Evolutionary conservation across 306 rosid species (phyloP).

Genomic region (Pueraria montana): DNA sequence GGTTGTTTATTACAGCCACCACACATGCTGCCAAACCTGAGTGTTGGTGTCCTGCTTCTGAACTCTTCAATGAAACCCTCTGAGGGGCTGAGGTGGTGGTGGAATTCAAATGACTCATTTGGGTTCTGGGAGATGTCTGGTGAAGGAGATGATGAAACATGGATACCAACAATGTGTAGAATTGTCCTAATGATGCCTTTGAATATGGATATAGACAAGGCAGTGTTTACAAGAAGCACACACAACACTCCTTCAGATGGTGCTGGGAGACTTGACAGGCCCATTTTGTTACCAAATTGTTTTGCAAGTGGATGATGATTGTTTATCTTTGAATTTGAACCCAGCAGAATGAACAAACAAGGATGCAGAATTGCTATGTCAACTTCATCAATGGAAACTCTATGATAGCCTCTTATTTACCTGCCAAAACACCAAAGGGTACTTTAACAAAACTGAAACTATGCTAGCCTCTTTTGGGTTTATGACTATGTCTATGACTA

Average conservation of each 20-base stretch:
- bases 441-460: neutral
- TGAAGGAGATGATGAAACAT: constrained; percentile 47
- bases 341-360: constrained; percentile 42
- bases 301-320: neutral
- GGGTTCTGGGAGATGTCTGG: constrained; percentile 47
- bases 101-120: constrained; percentile 55
- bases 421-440: constrained; percentile 51
- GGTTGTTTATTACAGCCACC: constrained; percentile 31
- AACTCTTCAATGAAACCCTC: constrained; percentile 62
- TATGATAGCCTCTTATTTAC: constrained; percentile 25
- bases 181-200: constrained; percentile 71
- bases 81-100: constrained; percentile 43
- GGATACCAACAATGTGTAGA: constrained; percentile 71
- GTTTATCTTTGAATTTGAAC: neutral
- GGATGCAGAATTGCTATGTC: neutral
- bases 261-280: constrained; percentile 83
- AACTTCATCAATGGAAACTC: constrained; percentile 18
- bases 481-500: neutral
- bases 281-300: constrained; percentile 55
- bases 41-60: constrained; percentile 55
- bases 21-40: constrained; percentile 54
- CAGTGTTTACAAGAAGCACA: constrained; percentile 67
- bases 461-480: too few relatives aligned
- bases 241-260: constrained; percentile 81
- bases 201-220: constrained; percentile 68